These are phyloP conservation scores for Hypoxylon subgilvum DNA, from an alignment of 495 filamentous ascomycete species.

Conservation along the genomic window DNA sequence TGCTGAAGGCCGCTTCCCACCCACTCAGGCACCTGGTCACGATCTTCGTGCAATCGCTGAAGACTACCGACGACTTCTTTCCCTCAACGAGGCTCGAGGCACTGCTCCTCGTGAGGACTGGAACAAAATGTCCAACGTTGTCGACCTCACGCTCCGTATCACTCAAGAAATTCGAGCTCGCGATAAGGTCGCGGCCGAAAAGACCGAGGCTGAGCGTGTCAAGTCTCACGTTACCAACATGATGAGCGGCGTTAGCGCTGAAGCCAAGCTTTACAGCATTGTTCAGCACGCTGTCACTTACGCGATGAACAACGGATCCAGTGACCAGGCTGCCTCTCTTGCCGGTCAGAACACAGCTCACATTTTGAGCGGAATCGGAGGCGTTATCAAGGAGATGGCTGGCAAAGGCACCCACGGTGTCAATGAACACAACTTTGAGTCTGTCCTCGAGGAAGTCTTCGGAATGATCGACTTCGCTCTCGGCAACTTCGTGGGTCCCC, in stretches of 20 bases:
- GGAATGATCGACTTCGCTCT: constrained; percentile 27
- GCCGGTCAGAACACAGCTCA: constrained; percentile 21
- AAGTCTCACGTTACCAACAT: constrained; percentile 30
- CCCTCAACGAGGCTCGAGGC: constrained; percentile 16
- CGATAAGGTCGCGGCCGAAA: constrained; percentile 31
- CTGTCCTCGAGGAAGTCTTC: constrained; percentile 34
- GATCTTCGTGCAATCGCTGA: constrained; percentile 16
- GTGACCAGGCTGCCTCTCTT: constrained; percentile 9
- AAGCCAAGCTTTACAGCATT: constrained; percentile 36
- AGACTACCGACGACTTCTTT: constrained; percentile 25
- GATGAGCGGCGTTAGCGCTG: constrained; percentile 32
- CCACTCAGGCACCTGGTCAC: constrained; percentile 12
- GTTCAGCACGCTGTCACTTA: constrained; percentile 36
- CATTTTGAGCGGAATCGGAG: constrained; percentile 29
- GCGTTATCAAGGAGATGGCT: constrained; percentile 21
- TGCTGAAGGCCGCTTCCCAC: constrained; percentile 32
- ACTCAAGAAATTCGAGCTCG: constrained; percentile 31
- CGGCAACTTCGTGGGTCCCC: background rate
- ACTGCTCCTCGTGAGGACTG: constrained; percentile 26
- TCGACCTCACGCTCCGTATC: constrained; percentile 23
- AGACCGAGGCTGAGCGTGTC: constrained; percentile 29
- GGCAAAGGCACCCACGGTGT: constrained; percentile 9
- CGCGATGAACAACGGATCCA: constrained; percentile 23
- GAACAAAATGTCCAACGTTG: constrained; percentile 8
- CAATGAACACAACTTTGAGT: constrained; percentile 14